Conservation (phyloP, 768 basidiomycete species). For the Erythrobasidium yunnanense region DNA sequence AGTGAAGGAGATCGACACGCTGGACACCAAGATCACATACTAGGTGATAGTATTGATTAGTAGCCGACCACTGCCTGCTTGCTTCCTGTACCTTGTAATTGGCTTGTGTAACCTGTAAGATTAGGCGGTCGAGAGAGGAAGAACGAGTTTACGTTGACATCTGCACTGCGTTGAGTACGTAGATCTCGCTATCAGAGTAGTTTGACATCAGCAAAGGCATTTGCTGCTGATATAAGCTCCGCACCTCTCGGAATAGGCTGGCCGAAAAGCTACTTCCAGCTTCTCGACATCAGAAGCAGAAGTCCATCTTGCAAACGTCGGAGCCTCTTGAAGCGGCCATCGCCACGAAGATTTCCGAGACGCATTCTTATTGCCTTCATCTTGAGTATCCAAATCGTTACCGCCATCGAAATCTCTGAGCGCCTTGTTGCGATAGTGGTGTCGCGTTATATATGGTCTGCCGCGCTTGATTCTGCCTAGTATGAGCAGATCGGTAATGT, state of each 20-base stretch:
- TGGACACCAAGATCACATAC: constrained; percentile 13
- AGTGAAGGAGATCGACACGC: neutral
- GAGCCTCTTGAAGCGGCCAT: neutral
- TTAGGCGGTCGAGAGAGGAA: no score
- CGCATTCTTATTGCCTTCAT: no score
- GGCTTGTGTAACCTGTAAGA: no score
- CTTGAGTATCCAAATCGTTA: no score
- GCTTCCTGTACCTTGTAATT: no score
- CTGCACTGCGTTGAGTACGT: neutral
- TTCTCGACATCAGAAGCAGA: neutral
- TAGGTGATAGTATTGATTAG: neutral
- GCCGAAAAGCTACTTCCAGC: neutral
- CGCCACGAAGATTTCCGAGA: neutral
- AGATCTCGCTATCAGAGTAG: neutral
- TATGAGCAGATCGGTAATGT: neutral
- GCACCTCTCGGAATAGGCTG: no score
- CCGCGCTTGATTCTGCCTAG: neutral
- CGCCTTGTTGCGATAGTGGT: no score
- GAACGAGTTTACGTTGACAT: neutral
- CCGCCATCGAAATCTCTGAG: no score
- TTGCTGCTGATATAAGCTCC: no score
- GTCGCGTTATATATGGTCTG: neutral
- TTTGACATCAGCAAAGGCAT: no score
- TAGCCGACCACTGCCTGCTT: no score
- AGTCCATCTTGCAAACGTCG: neutral